These are phyloP conservation scores for Corniculantispora saksenae DNA, from an alignment of 2,329 filamentous ascomycete genomes.

Conservation along the genomic window DNA sequence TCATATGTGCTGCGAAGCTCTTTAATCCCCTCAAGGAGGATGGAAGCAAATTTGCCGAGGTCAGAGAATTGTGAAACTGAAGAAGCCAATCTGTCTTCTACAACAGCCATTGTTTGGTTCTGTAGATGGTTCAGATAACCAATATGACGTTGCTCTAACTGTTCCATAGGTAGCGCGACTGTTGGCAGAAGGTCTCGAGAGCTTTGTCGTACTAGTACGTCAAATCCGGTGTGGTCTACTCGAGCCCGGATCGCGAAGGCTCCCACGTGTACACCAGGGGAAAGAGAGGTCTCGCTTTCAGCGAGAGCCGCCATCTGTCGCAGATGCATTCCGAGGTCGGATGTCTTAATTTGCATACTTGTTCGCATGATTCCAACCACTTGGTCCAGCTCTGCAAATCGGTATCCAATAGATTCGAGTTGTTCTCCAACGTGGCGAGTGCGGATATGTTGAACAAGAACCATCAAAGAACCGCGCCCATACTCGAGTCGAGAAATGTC, in stretches of 20 bases:
- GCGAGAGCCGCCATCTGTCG: slow-evolving; percentile 64
- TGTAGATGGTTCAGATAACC: slow-evolving; percentile 55
- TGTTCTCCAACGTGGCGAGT: slow-evolving; percentile 59
- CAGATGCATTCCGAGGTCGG: slow-evolving; percentile 63
- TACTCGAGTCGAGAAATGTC: slow-evolving; percentile 38
- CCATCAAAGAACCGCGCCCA: slow-evolving; percentile 77
- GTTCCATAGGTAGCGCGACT: slow-evolving; percentile 52
- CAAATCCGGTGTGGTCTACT: slow-evolving; percentile 57
- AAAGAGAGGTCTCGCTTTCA: slow-evolving; percentile 45
- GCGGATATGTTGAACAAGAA: slow-evolving; percentile 68
- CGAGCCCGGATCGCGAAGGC: slow-evolving; percentile 59
- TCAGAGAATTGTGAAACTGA: slow-evolving; percentile 1
- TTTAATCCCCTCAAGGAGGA: slow-evolving; percentile 46
- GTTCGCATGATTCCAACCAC: slow-evolving; percentile 68
- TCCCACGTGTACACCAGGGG: slow-evolving; percentile 57
- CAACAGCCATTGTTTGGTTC: slow-evolving; percentile 39
- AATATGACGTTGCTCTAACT: slow-evolving; percentile 56
- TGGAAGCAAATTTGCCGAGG: slow-evolving; percentile 41
- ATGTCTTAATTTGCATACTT: slow-evolving; percentile 71
- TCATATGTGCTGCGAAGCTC: slow-evolving; percentile 41
- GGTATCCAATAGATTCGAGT: slow-evolving; percentile 71
- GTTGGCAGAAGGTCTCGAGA: slow-evolving; percentile 63
- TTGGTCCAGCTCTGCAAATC: slow-evolving; percentile 72
- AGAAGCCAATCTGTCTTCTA: slow-evolving; percentile 23
- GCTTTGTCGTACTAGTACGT: slow-evolving; percentile 60